Evolutionary conservation across 1,139 yeast species (phyloP), one percentile per base, ranked within the genome.

Genomic region (Geotrichum klebahnii): DNA sequence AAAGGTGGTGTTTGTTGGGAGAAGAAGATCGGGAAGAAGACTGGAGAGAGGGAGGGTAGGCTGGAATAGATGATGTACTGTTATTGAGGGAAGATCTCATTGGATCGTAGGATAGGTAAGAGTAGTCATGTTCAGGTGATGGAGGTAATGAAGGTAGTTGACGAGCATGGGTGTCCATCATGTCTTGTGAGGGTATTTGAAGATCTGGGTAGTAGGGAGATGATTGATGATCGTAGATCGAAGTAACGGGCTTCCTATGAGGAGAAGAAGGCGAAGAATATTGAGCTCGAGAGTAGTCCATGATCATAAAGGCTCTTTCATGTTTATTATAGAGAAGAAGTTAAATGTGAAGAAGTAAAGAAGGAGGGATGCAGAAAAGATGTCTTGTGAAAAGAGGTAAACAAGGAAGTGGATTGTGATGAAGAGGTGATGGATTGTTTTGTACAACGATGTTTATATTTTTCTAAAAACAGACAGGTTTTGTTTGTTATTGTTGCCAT

Each of bases 1-100:
- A 43, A 6, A 51, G 36, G n/a, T 45, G 44, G 34, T 43, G 52
- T 34, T 48, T 48, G 12, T 39, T 33, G 10, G 52, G 52, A 4
- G 52, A 48, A 2, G 52, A 23, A 17, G 44, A 40, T 9, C 44
- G 10, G 5, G 44, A 40, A 3, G 35, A 31, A 3, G 41, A 37
- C 2, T 37, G 41, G 5, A 40, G 35, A 2, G 36, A 40, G 5
- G 41, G 41, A 3, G 41, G 23, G 41, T 37, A 37, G 31, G 41
- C 31, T 5, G 22, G 19, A n/a, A n/a, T 22, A 28, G 33, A 29
- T n/a, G 29, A 26, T 6, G 10, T 17, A 31, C 36, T 29, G n/a
- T 31, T 20, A 12, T 16, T 33, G 5, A 33, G 12, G 8, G 44
- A 35, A 3, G 36, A 31, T 8, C 28, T 35, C 24, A 23, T 10